Evolutionary conservation across 371 early-diverging fungal genomes (phyloP).

Genomic region (Mucor racemosus): DNA sequence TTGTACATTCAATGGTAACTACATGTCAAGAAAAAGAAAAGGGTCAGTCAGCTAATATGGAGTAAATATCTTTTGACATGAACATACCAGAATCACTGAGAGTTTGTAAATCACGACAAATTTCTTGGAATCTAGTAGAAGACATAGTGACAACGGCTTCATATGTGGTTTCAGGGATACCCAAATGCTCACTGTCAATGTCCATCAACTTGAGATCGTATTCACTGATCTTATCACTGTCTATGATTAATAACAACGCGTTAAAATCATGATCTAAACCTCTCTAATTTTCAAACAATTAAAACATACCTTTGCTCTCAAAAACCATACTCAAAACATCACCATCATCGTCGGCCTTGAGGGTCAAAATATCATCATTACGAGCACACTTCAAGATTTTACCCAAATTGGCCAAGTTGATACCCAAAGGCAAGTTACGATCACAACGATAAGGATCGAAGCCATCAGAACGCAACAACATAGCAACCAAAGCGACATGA

Average conservation of each 20-base stretch:
- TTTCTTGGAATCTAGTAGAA: constrained; percentile 90
- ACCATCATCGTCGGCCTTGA: constrained; percentile 89
- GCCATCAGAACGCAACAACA: constrained; percentile 85
- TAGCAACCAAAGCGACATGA: constrained; percentile 94
- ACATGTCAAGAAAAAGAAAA: neutral
- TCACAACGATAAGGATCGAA: constrained; percentile 98
- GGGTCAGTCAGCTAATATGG: too few species aligned
- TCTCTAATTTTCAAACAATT: too few species aligned
- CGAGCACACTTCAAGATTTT: constrained; percentile 96
- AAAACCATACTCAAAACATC: constrained; percentile 86
- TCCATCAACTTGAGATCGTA: constrained; percentile 97
- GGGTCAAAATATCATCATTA: constrained; percentile 90
- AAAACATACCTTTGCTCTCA: constrained; percentile 69
- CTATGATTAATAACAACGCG: constrained; percentile 39
- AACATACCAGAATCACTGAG: constrained; percentile 85
- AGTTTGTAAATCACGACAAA: constrained; percentile 85
- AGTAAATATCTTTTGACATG: neutral
- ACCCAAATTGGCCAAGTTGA: constrained; percentile 84
- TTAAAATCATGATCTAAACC: neutral
- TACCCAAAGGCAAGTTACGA: constrained; percentile 90
- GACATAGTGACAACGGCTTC: constrained; percentile 91
- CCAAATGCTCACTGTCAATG: constrained; percentile 95
- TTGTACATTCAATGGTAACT: constrained; percentile 88
- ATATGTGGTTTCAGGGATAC: constrained; percentile 94
- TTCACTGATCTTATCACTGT: constrained; percentile 87